These are phyloP conservation scores for Xerocomus amazonicus DNA, from an alignment of 1,284 basidiomycete genomes.

Conservation along the genomic window DNA sequence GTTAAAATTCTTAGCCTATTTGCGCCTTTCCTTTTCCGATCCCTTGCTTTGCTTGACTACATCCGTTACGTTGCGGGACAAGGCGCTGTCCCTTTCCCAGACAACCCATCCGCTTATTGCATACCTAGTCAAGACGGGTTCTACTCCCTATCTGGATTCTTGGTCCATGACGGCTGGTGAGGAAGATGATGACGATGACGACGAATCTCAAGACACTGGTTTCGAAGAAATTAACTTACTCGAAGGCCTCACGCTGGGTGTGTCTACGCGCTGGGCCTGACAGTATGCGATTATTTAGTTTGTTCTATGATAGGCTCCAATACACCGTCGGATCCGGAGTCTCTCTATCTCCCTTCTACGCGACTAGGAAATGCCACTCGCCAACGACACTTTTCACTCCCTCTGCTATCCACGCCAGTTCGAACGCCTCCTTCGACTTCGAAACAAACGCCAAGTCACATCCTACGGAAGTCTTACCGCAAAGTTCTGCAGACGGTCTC, in stretches of 20 bases:
- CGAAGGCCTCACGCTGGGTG: conserved; percentile 57
- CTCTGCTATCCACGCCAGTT: conserved; percentile 42
- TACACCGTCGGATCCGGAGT: conserved; percentile 37
- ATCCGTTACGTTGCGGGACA: conserved; percentile 76
- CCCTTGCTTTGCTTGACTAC: conserved; percentile 80
- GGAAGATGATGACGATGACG: conserved; percentile 8
- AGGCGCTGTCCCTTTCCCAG: conserved; percentile 51
- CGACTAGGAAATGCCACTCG: conserved; percentile 63
- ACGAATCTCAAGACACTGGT: conserved; percentile 42
- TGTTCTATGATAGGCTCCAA: conserved; percentile 40
- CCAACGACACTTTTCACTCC: conserved; percentile 58
- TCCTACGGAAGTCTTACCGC: conserved; percentile 82
- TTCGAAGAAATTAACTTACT: conserved; percentile 82
- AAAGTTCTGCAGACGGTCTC: conserved; percentile 73
- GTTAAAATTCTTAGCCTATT: conserved; percentile 50
- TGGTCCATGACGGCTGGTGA: conserved; percentile 24
- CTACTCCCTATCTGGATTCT: conserved; percentile 15
- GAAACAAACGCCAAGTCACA: conserved; percentile 47
- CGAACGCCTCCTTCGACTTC: conserved; percentile 41
- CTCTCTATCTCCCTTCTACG: conserved; percentile 55
- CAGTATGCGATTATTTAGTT: background rate
- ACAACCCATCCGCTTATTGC: conserved; percentile 50
- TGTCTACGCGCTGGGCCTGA: conserved; percentile 10
- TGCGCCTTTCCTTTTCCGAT: conserved; percentile 65
- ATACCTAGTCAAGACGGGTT: conserved; percentile 38